A percentile compares a stretch with the other conserved stretches of the same genome.
Conservation (phyloP, 768 basidiomycete genomes). For the Lentinula raphanica region DNA sequence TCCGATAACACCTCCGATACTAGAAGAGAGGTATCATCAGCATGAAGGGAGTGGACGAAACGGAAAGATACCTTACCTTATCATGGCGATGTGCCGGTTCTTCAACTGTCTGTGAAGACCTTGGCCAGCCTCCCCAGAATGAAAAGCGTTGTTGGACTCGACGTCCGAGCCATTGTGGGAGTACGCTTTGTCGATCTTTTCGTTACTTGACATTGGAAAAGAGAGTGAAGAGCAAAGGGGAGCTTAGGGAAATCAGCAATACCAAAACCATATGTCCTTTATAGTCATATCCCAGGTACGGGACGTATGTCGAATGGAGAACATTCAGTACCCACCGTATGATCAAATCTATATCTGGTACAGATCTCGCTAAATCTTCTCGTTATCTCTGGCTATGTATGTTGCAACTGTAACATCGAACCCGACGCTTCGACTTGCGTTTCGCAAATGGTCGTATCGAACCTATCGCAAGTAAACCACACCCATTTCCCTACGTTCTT, state of each 20-base stretch:
- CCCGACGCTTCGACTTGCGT: not conserved
- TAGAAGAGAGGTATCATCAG: not conserved
- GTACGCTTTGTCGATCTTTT: not conserved
- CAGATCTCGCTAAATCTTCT: not conserved
- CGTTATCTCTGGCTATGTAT: not conserved
- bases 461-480: not conserved
- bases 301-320: not conserved
- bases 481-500: no score
- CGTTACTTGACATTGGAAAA: not conserved
- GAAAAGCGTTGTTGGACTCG: slow-evolving; percentile 2
- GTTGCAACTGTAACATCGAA: no score
- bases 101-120: slow-evolving; percentile 58
- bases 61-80: slow-evolving; percentile 38
- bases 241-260: not conserved
- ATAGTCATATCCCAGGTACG: not conserved
- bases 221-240: not conserved
- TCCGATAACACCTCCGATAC: slow-evolving; percentile 35
- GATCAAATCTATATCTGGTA: not conserved
- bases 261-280: not conserved
- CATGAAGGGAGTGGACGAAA: not conserved
- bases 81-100: slow-evolving; percentile 80
- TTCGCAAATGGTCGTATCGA: not conserved
- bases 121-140: not conserved
- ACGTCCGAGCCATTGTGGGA: not conserved
- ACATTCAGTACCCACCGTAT: not conserved